Evolutionary conservation across 331 rosid genomes (phyloP).

Genomic region (Quercus tomentella): DNA sequence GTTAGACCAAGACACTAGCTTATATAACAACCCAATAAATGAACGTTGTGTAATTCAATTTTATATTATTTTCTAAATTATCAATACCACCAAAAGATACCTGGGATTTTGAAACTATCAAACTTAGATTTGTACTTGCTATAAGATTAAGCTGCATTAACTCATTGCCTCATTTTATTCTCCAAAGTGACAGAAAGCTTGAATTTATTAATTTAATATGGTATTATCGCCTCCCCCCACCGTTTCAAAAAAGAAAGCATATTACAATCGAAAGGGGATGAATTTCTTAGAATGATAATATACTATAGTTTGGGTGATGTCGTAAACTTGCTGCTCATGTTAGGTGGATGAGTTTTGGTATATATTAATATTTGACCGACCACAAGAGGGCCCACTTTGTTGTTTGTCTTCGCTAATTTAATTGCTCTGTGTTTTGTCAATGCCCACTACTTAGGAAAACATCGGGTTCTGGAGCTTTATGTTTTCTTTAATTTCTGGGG

Average conservation of each 20-base stretch:
- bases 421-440: slow-evolving; percentile 21
- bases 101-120: not conserved
- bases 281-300: not conserved
- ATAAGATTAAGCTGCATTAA: not conserved
- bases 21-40: too few species aligned
- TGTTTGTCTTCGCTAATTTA: slow-evolving; percentile 24
- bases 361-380: slow-evolving; percentile 38
- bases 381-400: slow-evolving; percentile 17
- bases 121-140: not conserved
- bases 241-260: too few species aligned
- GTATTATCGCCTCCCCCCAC: too few species aligned
- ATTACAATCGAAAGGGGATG: not conserved
- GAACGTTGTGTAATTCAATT: too few species aligned
- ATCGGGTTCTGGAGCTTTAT: not conserved
- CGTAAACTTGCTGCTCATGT: slow-evolving; percentile 8
- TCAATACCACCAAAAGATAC: too few species aligned
- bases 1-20: too few species aligned
- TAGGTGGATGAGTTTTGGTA: slow-evolving; percentile 6
- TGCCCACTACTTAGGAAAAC: slow-evolving; percentile 6
- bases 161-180: not conserved
- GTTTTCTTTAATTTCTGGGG: not conserved
- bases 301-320: not conserved
- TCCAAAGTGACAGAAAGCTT: not conserved
- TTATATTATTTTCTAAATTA: too few species aligned
- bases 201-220: too few species aligned